phyloP scores from a whole-genome alignment of 257 asterid species.

The Primulina tabacum region DNA sequence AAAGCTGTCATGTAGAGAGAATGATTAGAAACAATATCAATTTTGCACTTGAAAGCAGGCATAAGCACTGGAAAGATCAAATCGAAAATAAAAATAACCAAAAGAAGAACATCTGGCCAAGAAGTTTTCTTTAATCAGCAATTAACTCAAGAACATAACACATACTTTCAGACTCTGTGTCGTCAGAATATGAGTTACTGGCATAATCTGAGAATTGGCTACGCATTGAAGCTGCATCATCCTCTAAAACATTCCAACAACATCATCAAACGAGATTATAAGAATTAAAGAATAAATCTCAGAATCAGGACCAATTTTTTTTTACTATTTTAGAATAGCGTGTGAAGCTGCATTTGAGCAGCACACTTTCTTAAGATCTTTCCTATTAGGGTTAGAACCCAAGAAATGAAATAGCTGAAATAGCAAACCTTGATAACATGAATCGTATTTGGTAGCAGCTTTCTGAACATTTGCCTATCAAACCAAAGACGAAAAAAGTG shows the following conservation, averaged over 20 bases:
- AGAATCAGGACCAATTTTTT: neutral
- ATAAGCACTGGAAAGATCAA: neutral
- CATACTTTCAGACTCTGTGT: constrained; percentile 31
- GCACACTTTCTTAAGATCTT: neutral
- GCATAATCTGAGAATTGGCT: constrained; percentile 50
- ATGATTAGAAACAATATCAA: neutral
- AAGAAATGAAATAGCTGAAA: constrained; percentile 10
- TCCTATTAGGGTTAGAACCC: neutral
- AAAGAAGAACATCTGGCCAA: neutral
- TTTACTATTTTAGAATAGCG: neutral
- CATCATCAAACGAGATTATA: constrained; percentile 16
- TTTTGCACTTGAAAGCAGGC: neutral
- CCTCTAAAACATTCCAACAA: constrained; percentile 41
- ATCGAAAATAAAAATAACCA: neutral
- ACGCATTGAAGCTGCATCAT: constrained; percentile 45
- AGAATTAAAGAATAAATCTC: neutral
- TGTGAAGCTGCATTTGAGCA: neutral
- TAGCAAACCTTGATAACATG: constrained; percentile 40
- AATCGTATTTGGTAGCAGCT: constrained; percentile 30
- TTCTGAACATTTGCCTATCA: constrained; percentile 47
- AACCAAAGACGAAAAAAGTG: constrained; percentile 18
- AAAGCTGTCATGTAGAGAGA: constrained; percentile 33
- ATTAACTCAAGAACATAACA: neutral
- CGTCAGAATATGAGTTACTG: constrained; percentile 47
- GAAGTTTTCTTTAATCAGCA: neutral